A percentile compares a stretch with the other conserved stretches of the same genome.
phyloP scores from a whole-genome alignment of 257 asterid genomes.

The Orobanche coerulescens region DNA sequence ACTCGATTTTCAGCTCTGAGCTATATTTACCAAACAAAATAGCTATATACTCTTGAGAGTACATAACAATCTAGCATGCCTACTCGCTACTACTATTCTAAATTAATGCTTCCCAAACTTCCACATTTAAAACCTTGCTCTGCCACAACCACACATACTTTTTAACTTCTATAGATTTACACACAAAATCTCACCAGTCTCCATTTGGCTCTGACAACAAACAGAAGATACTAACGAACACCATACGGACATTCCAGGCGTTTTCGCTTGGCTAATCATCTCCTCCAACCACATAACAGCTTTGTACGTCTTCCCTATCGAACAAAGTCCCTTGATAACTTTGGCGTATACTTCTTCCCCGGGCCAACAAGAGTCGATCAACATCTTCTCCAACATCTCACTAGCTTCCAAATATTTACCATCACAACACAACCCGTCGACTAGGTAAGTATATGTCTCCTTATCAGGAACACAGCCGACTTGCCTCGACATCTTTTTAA shows the following conservation, averaged over 20 bases:
- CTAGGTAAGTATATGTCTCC: slow-evolving; percentile 51
- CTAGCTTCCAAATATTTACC: slow-evolving; percentile 70
- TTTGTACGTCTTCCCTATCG: slow-evolving; percentile 40
- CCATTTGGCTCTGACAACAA: slow-evolving; percentile 30
- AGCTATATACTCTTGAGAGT: too few species aligned
- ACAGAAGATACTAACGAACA: slow-evolving; percentile 47
- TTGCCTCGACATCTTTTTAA: slow-evolving; percentile 49
- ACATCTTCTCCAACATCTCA: slow-evolving; percentile 59
- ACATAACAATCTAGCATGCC: too few species aligned
- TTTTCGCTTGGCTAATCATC: slow-evolving; percentile 65
- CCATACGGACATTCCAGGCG: slow-evolving; percentile 62
- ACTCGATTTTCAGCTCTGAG: too few species aligned
- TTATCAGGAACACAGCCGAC: slow-evolving; percentile 53
- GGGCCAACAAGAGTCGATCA: slow-evolving; percentile 46
- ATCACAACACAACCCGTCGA: slow-evolving; percentile 57
- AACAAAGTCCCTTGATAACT: slow-evolving; percentile 60
- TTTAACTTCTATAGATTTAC: too few species aligned
- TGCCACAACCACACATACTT: too few species aligned
- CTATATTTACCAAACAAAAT: too few species aligned
- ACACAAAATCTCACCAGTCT: slow-evolving; percentile 20
- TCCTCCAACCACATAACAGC: slow-evolving; percentile 82
- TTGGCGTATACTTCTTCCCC: slow-evolving; percentile 38
- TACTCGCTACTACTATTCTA: too few species aligned
- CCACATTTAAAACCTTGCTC: too few species aligned
- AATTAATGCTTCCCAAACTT: too few species aligned